Conservation (phyloP, 805 yeast genomes). For the Metschnikowia continentalis region DNA sequence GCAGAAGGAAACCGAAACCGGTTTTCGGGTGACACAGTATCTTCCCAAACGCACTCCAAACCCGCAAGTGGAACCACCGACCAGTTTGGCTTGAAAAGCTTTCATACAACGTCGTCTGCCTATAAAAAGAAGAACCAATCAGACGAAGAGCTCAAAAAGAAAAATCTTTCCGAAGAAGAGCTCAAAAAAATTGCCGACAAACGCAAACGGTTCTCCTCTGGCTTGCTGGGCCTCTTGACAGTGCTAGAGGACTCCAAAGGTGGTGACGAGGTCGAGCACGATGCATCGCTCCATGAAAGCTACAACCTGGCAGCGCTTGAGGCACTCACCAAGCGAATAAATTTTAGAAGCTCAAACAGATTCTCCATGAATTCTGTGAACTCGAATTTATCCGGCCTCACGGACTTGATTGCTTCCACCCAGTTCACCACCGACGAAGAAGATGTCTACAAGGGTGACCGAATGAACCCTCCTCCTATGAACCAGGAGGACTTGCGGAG, state of each 20-base stretch:
- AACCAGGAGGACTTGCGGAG: constrained; percentile 31
- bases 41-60: constrained; percentile 18
- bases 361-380: constrained; percentile 50
- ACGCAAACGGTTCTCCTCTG: constrained; percentile 31
- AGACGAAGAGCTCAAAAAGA: constrained; percentile 18
- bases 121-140: constrained; percentile 25
- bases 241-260: constrained; percentile 32
- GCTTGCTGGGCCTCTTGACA: constrained; percentile 37
- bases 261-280: neutral
- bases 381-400: constrained; percentile 46
- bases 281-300: constrained; percentile 20
- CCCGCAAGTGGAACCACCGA: constrained; percentile 17
- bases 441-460: constrained; percentile 10
- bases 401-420: constrained; percentile 45
- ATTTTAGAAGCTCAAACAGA: constrained; percentile 38
- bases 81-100: constrained; percentile 26
- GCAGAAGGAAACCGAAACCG: constrained; percentile 11
- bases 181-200: constrained; percentile 8
- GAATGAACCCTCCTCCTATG: neutral
- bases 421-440: constrained; percentile 37
- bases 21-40: constrained; percentile 6
- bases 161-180: constrained; percentile 15
- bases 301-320: constrained; percentile 37
- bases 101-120: constrained; percentile 25
- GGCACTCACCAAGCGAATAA: constrained; percentile 25